Percentiles rank a stretch among this genome's conserved stretches.
These are phyloP conservation scores for Ophiostoma populinum DNA, from an alignment of 2,329 filamentous ascomycete species.

Conservation along the genomic window DNA sequence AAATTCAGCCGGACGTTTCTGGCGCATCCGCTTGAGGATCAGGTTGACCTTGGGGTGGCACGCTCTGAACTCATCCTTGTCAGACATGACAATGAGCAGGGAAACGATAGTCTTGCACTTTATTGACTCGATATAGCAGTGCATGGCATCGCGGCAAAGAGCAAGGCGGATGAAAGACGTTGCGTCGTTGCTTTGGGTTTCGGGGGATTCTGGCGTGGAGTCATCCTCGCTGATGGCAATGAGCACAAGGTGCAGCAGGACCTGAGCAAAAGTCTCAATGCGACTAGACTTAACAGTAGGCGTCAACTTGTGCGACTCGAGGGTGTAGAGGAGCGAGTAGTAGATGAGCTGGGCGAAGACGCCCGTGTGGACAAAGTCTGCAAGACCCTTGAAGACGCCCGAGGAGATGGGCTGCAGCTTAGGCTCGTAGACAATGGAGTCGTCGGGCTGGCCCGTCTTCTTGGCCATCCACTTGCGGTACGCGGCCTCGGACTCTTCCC, in stretches of 20 bases:
- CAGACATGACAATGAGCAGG: slow-evolving; percentile 42
- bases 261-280: slow-evolving; percentile 80
- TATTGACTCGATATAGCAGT: neutral
- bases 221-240: slow-evolving; percentile 75
- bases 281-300: slow-evolving; percentile 64
- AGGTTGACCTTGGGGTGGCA: slow-evolving; percentile 73
- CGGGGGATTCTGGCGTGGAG: slow-evolving; percentile 20
- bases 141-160: slow-evolving; percentile 41
- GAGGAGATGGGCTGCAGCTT: slow-evolving; percentile 58
- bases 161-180: slow-evolving; percentile 59
- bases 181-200: slow-evolving; percentile 10
- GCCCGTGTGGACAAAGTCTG: slow-evolving; percentile 65
- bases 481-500: slow-evolving; percentile 82
- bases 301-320: slow-evolving; percentile 50
- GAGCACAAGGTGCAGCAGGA: slow-evolving; percentile 73
- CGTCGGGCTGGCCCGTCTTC: slow-evolving; percentile 61
- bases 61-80: slow-evolving; percentile 59
- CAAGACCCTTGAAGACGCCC: slow-evolving; percentile 60
- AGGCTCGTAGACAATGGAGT: slow-evolving; percentile 85
- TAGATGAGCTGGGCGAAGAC: slow-evolving; percentile 85
- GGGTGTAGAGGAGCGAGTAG: slow-evolving; percentile 68
- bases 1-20: slow-evolving; percentile 62
- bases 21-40: slow-evolving; percentile 69
- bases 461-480: slow-evolving; percentile 79
- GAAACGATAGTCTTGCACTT: slow-evolving; percentile 43